Percentiles rank a stretch among this genome's conserved stretches.
These are phyloP conservation scores for Cordyceps pruinosa DNA, from an alignment of 2,329 filamentous ascomycete genomes.

Conservation along the genomic window DNA sequence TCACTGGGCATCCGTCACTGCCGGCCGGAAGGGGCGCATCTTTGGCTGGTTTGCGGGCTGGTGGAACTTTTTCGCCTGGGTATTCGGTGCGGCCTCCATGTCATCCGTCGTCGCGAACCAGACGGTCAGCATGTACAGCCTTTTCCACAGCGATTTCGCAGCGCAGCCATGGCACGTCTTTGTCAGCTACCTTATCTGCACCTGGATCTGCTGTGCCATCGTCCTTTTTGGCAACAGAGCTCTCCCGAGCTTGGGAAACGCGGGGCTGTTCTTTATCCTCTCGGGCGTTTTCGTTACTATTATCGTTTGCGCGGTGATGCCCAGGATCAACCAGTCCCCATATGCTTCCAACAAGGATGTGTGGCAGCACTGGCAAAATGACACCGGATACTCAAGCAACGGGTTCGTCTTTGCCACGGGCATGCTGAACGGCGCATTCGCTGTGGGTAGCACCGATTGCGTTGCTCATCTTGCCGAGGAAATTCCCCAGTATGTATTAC, in stretches of 20 bases:
- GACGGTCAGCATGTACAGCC: constrained; percentile 36
- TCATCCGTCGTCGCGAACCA: constrained; percentile 35
- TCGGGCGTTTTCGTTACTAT: constrained; percentile 49
- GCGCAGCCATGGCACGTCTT: constrained; percentile 37
- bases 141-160: constrained; percentile 32
- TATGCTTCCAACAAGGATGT: constrained; percentile 30
- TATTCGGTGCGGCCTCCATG: constrained; percentile 33
- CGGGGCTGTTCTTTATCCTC: constrained; percentile 44
- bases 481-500: constrained; percentile 35
- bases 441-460: constrained; percentile 59
- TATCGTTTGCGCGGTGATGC: constrained; percentile 48
- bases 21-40: constrained; percentile 45
- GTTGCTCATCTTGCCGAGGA: constrained; percentile 60
- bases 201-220: constrained; percentile 30
- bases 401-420: constrained; percentile 36
- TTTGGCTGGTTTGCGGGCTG: constrained; percentile 41
- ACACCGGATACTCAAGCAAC: constrained; percentile 31
- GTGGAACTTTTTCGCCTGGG: constrained; percentile 40
- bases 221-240: constrained; percentile 49
- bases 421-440: constrained; percentile 59
- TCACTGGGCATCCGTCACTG: constrained; percentile 54
- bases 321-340: constrained; percentile 23
- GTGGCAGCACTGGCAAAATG: constrained; percentile 33
- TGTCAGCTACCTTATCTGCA: constrained; percentile 33
- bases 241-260: constrained; percentile 45